These are phyloP conservation scores for Kazachstania viticola DNA, from an alignment of 805 yeast genomes.

Conservation along the genomic window DNA sequence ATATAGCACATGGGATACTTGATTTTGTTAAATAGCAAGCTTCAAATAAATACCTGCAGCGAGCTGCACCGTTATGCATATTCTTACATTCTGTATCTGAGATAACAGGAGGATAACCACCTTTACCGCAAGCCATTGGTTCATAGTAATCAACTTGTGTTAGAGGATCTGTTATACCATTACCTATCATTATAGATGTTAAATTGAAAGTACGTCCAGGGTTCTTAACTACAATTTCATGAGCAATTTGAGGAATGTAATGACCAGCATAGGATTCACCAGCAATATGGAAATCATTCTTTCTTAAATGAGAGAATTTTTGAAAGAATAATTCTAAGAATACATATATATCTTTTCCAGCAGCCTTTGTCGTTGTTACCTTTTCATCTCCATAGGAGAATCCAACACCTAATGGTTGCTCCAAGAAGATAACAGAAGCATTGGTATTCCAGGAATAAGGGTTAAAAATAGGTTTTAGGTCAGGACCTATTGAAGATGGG, in stretches of 20 bases:
- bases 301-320: conserved; percentile 62
- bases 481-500: conserved; percentile 60
- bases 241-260: conserved; percentile 62
- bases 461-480: conserved; percentile 60
- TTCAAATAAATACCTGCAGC: conserved; percentile 51
- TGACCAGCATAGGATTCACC: conserved; percentile 84
- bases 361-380: conserved; percentile 63
- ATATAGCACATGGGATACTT: conserved; percentile 74
- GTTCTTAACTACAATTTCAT: conserved; percentile 34
- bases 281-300: conserved; percentile 58
- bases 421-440: conserved; percentile 83
- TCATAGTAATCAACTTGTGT: conserved; percentile 68
- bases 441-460: conserved; percentile 86
- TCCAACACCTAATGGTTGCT: conserved; percentile 91
- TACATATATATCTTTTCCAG: conserved; percentile 78
- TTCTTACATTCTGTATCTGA: conserved; percentile 55
- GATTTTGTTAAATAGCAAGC: conserved; percentile 53
- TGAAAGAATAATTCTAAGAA: conserved; percentile 76
- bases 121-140: conserved; percentile 91
- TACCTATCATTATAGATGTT: conserved; percentile 78
- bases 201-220: conserved; percentile 50
- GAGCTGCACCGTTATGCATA: conserved; percentile 50
- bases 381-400: conserved; percentile 63
- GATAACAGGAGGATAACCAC: conserved; percentile 71
- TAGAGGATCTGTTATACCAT: conserved; percentile 81